Conservation (phyloP, 768 basidiomycete genomes). For the Gautieria morchelliformis region DNA sequence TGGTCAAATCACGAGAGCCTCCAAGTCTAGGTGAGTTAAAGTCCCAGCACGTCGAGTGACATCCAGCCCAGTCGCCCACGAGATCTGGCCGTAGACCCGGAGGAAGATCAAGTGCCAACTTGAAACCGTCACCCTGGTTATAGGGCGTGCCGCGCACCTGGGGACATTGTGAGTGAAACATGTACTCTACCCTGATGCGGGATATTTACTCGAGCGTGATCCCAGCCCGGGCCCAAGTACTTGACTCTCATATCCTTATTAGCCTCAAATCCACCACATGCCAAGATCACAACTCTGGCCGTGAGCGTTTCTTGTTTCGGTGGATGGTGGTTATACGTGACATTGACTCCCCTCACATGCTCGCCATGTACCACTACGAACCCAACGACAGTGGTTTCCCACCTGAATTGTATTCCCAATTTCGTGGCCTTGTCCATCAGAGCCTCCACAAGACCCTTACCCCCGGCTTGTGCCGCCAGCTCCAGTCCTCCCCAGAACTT, state of each 20-base stretch:
- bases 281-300: constrained; percentile 43
- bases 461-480: constrained; percentile 51
- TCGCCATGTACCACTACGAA: constrained; percentile 28
- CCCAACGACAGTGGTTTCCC: constrained; percentile 36
- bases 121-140: constrained; percentile 59
- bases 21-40: constrained; percentile 41
- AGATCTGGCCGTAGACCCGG: constrained; percentile 40
- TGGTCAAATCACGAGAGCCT: constrained; percentile 51
- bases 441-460: constrained; percentile 54
- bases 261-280: constrained; percentile 61
- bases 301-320: constrained; percentile 24
- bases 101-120: constrained; percentile 28
- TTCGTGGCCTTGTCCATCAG: constrained; percentile 27
- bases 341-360: constrained; percentile 35
- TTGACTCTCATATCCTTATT: constrained; percentile 39
- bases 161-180: background rate
- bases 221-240: constrained; percentile 53
- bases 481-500: constrained; percentile 68
- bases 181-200: background rate
- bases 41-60: constrained; percentile 68
- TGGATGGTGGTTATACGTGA: constrained; percentile 26
- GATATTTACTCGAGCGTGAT: constrained; percentile 38
- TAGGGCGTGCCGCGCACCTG: constrained; percentile 65
- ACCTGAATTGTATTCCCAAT: constrained; percentile 45
- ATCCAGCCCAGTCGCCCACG: constrained; percentile 61